These are phyloP conservation scores for Casuarina equisetifolia DNA, from an alignment of 306 rosid species.

Conservation along the genomic window DNA sequence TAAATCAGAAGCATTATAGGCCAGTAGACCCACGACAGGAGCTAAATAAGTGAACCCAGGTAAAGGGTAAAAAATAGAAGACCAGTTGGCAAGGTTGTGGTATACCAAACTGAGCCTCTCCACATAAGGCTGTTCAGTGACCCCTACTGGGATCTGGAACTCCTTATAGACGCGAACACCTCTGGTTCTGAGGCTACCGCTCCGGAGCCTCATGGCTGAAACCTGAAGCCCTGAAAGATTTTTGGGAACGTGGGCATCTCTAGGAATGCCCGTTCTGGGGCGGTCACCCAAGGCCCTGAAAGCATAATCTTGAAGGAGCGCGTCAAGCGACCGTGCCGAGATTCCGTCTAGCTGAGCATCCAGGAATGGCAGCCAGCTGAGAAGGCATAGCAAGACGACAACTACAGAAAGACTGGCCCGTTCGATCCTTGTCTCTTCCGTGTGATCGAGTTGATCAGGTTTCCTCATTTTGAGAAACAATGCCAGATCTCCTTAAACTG, in stretches of 20 bases:
- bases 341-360: conserved; percentile 24
- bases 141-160: conserved; percentile 56
- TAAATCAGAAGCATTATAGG: conserved; percentile 44
- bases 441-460: conserved; percentile 17
- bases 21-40: conserved; percentile 55
- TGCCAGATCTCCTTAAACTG: background rate
- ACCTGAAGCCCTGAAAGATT: conserved; percentile 40
- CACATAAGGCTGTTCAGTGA: conserved; percentile 47
- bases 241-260: conserved; percentile 33
- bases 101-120: conserved; percentile 48
- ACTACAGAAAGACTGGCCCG: conserved; percentile 15
- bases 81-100: conserved; percentile 59
- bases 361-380: conserved; percentile 19
- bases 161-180: conserved; percentile 43
- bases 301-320: conserved; percentile 46
- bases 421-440: conserved; percentile 43
- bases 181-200: conserved; percentile 43
- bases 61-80: conserved; percentile 45
- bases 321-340: conserved; percentile 40
- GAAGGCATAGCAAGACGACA: conserved; percentile 16
- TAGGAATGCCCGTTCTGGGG: conserved; percentile 40
- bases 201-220: conserved; percentile 47
- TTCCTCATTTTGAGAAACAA: background rate
- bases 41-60: conserved; percentile 49
- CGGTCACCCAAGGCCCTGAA: conserved; percentile 32